These are phyloP conservation scores for Phoma sp. DNA, from an alignment of 2,329 filamentous ascomycete genomes.

Conservation along the genomic window DNA sequence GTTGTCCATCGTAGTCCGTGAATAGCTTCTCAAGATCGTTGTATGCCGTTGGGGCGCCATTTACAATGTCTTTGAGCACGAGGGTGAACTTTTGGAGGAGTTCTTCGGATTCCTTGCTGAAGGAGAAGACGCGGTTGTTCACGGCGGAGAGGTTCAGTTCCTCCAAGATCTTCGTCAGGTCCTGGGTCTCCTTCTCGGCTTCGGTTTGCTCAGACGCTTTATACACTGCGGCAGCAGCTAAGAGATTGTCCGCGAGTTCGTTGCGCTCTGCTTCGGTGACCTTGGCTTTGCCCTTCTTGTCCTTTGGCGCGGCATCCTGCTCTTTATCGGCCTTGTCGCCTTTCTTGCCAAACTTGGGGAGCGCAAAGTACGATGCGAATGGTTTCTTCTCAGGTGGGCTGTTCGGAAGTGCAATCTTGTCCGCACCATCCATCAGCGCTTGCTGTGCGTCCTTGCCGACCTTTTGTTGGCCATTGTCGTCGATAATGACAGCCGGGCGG, in stretches of 20 bases:
- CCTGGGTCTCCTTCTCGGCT: slow-evolving; percentile 66
- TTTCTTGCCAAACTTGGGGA: slow-evolving; percentile 37
- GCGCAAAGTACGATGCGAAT: slow-evolving; percentile 43
- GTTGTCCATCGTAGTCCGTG: slow-evolving; percentile 66
- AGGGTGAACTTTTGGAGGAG: slow-evolving; percentile 84
- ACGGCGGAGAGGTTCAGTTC: slow-evolving; percentile 81
- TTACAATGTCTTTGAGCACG: slow-evolving; percentile 89
- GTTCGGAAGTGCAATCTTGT: slow-evolving; percentile 58
- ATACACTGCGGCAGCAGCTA: slow-evolving; percentile 41
- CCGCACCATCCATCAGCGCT: slow-evolving; percentile 53
- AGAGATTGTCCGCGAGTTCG: slow-evolving; percentile 44
- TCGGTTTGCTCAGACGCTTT: slow-evolving; percentile 46
- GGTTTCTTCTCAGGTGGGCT: slow-evolving; percentile 55
- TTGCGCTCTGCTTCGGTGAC: slow-evolving; percentile 47
- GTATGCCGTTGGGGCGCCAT: slow-evolving; percentile 92
- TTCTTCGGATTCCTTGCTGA: slow-evolving; percentile 83
- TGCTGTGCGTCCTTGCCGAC: slow-evolving; percentile 54
- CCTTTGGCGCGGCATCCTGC: slow-evolving; percentile 31
- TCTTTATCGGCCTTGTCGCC: slow-evolving; percentile 43
- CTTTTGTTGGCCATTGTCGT: slow-evolving; percentile 43
- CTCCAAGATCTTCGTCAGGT: slow-evolving; percentile 80
- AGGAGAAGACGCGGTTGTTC: slow-evolving; percentile 84
- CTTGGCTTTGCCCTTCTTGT: slow-evolving; percentile 36
- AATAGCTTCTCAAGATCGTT: slow-evolving; percentile 79
- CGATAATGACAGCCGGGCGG: slow-evolving; percentile 41